Percentiles rank a stretch among this genome's conserved stretches.
phyloP scores from a whole-genome alignment of 768 basidiomycete species.

The Coprinellus micaceus region DNA sequence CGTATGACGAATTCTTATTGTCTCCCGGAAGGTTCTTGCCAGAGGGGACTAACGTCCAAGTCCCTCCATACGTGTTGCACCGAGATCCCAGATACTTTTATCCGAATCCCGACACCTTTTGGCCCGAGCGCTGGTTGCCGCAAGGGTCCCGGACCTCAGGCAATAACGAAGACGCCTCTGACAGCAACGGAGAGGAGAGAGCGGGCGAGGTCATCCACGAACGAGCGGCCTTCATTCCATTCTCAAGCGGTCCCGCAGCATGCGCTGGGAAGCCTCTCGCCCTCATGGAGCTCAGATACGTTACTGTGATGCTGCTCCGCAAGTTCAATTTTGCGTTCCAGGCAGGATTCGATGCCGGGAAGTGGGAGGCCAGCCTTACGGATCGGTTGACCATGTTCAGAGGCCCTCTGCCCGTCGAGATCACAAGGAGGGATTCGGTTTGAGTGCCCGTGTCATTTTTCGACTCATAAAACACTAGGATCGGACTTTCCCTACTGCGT shows the following conservation, averaged over 20 bases:
- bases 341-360: slow-evolving; percentile 10
- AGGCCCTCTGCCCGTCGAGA: neutral
- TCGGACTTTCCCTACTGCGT: no score
- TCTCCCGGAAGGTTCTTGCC: slow-evolving; percentile 30
- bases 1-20: neutral
- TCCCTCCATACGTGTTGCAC: slow-evolving; percentile 35
- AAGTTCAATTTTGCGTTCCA: slow-evolving; percentile 12
- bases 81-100: slow-evolving; percentile 36
- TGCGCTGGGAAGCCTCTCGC: slow-evolving; percentile 44
- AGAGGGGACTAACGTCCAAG: slow-evolving; percentile 35
- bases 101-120: slow-evolving; percentile 32
- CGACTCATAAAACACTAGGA: no score
- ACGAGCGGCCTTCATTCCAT: slow-evolving; percentile 25
- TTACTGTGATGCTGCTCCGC: slow-evolving; percentile 5
- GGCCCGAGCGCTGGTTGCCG: slow-evolving; percentile 36
- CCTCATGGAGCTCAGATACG: slow-evolving; percentile 28
- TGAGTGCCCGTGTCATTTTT: no score
- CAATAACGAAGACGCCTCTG: neutral
- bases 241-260: slow-evolving; percentile 44
- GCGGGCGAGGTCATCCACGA: slow-evolving; percentile 12
- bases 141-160: neutral
- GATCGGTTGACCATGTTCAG: slow-evolving; percentile 14
- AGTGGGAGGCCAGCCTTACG: slow-evolving; percentile 10
- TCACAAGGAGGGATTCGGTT: neutral
- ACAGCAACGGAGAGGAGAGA: neutral